A percentile compares a stretch with the other conserved stretches of the same genome.
Evolutionary conservation across 2,329 filamentous ascomycete genomes (phyloP).

Genomic region (Pseudocercospora pini-densiflorae): DNA sequence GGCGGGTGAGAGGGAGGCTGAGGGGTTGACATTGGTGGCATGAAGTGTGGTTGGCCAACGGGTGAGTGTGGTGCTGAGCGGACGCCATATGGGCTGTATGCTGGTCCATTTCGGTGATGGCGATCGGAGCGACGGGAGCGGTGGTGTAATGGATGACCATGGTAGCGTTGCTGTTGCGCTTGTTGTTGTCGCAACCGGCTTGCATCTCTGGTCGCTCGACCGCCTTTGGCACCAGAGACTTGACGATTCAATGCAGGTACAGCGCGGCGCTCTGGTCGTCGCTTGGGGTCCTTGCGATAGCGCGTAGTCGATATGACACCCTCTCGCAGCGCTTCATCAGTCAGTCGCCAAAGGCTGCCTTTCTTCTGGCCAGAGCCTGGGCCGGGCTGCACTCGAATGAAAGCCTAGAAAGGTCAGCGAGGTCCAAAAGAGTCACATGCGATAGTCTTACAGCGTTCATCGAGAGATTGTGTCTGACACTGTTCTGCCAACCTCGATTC

Average conservation of each 20-base stretch:
- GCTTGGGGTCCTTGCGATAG: slow-evolving; percentile 54
- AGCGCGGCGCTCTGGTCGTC: slow-evolving; percentile 39
- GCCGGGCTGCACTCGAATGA: slow-evolving; percentile 56
- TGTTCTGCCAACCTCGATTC: slow-evolving; percentile 84
- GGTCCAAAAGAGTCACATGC: not conserved
- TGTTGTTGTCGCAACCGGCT: slow-evolving; percentile 31
- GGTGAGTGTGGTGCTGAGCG: slow-evolving; percentile 18
- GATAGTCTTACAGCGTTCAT: slow-evolving; percentile 80
- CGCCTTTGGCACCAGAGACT: slow-evolving; percentile 51
- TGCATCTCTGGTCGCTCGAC: slow-evolving; percentile 45
- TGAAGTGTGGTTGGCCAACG: slow-evolving; percentile 1
- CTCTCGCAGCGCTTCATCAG: slow-evolving; percentile 67
- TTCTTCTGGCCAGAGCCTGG: slow-evolving; percentile 62
- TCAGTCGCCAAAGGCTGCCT: slow-evolving; percentile 76
- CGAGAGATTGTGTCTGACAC: slow-evolving; percentile 91
- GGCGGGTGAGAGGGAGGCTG: slow-evolving; percentile 13
- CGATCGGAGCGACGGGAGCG: slow-evolving; percentile 16
- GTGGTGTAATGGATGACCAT: slow-evolving; percentile 7
- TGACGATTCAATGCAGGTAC: slow-evolving; percentile 46
- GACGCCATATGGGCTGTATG: slow-evolving; percentile 22
- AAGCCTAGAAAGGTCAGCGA: slow-evolving; percentile 50
- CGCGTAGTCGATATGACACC: slow-evolving; percentile 85
- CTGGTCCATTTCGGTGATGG: slow-evolving; percentile 8
- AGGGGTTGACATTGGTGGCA: slow-evolving; percentile 6
- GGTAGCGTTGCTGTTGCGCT: slow-evolving; percentile 15